Base-by-base conservation (phyloP, 371 early-diverging fungal genomes). In the Rhizopus stolonifer region DNA sequence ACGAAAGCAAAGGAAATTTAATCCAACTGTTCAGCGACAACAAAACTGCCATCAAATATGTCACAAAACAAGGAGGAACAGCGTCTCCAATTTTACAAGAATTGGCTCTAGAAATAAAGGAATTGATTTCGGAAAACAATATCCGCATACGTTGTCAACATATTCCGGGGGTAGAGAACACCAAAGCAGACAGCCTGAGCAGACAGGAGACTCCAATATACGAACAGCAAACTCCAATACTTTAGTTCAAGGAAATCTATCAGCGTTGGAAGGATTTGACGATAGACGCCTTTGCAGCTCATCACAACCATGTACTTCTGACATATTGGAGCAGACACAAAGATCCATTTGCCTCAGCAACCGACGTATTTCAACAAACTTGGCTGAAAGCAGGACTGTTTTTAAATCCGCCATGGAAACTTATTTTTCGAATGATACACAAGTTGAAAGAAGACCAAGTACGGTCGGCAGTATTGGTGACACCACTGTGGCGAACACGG, bases 321-420 rank as follows among this genome's bases (percentile, higher is more conserved):
- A 2, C 9, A n/a, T 72, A 21, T 31, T 65, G 64, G 64, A 57
- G 38, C 21, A 24, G 47, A 21, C 34, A 42, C 1, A 54, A 52
- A 15, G 65, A 73, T 36, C 66, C 58, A 10, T 10, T 17, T 14
- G 69, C 69, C 2, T 18, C 8, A 32, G 62, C 50, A 17, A 40
- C 34, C 10, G 65, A 69, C 45, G 68, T 70, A 8, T 67, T 69
- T 17, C 6, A 3, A 9, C 55, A 64, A 26, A 2, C 13, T 5
- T 73, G 65, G 64, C 24, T 22, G 14, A 14, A 2, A 11, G 42
- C 1, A 13, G 60, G 56, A 17, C 40, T 61, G 17, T 64, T 45
- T n/a, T 39, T 61, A 0, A 43, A 57, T 33, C 67, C 61, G 34
- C 59, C 73, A 0, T 72, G 73, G 73, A 25, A 49, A 13, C 31